phyloP scores from a whole-genome alignment of 83 land plant genomes.

The Picea engelmannii region DNA sequence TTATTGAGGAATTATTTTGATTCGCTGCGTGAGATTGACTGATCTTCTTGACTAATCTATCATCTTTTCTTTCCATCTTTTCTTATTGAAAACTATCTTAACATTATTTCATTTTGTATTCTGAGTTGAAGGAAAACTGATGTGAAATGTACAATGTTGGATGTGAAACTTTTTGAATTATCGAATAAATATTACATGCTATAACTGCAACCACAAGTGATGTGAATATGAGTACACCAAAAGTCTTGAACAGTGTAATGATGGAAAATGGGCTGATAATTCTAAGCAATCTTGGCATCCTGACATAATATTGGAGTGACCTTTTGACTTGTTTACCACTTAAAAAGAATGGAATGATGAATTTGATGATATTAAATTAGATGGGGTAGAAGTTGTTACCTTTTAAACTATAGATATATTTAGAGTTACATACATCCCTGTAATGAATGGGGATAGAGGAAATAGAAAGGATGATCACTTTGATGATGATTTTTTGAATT shows the following conservation, averaged over 20 bases:
- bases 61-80: background rate
- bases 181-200: no score
- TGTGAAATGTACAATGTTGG: background rate
- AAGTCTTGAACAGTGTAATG: no score
- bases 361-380: conserved; percentile 70
- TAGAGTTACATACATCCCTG: conserved; percentile 16
- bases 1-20: background rate
- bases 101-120: background rate
- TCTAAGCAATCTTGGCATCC: background rate
- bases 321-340: conserved; percentile 26
- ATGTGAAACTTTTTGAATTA: no score
- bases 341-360: conserved; percentile 64
- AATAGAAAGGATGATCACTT: conserved; percentile 20
- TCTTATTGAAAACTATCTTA: background rate
- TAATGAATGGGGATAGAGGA: conserved; percentile 8
- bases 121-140: background rate
- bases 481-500: conserved; percentile 24
- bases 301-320: conserved; percentile 18
- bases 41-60: background rate
- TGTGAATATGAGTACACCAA: no score
- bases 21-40: background rate
- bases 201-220: no score
- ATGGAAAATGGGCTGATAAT: no score
- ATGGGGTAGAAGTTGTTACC: conserved; percentile 74
- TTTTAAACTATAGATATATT: conserved; percentile 61